Base-by-base conservation (phyloP, 139 green algal genomes). In the Zygnema cylindricum region DNA sequence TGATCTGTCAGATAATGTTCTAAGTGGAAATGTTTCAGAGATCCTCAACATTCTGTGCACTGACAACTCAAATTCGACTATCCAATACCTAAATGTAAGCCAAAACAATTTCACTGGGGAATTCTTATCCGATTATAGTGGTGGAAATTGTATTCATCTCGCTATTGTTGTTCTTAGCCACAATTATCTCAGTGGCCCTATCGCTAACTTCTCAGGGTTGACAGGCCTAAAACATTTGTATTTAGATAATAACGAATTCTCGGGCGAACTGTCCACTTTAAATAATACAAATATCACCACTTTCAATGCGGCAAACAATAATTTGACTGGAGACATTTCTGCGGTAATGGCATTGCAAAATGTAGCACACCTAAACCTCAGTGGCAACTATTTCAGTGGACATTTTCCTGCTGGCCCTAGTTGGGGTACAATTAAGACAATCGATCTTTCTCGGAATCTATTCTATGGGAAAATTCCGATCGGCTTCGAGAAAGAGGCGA, bases 391-490 rank as follows among this genome's bases (percentile, higher is more conserved):
- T 16, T 63, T 63, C 49, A 63, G 49, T 16, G 49, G 81, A 0
- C 76, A 38, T 33, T 23, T 82, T 43, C 41, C 41, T 21, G 73
- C 75, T 16, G 69, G 81, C 36, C 36, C 2, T 2, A 2, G 32
- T 39, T 63, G 49, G 36, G 16, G 7, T 63, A 25, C 49, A 63
- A 7, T 63, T 7, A 63, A 7, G 16, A 63, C 49, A 63, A 22
- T 88, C 0, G 55, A 32, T 33, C 38, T 88, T 36, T 43, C 32
- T 36, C 16, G 32, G 30, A 88, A 88, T 75, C 32, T 36, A n/a
- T 77, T 89, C 39, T 85, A 22, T 36, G 85, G 57, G 11, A n/a
- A 1, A 39, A 86, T 89, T 30, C 85, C 85, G 11, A n/a, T n/a
- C 41, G 36, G 33, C 11, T 55, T 89, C 1, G 85, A 73, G 11